phyloP scores from a whole-genome alignment of 352 stramenopile genomes.

The Pythium periplocum region DNA sequence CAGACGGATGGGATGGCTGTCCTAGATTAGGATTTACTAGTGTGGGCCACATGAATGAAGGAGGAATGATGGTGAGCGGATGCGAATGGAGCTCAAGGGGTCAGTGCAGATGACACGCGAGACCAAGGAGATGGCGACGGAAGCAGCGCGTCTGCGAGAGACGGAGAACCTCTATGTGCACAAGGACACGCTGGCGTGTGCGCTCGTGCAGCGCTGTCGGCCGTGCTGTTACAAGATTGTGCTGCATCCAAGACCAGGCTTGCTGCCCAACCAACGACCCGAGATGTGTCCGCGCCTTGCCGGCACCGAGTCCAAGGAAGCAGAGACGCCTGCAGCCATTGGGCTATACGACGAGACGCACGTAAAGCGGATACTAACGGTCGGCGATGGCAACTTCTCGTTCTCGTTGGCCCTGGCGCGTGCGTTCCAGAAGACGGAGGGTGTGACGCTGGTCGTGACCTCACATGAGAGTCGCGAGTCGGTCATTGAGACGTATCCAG shows the following conservation, averaged over 20 bases:
- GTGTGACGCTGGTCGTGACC: slow-evolving; percentile 77
- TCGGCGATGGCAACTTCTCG: slow-evolving; percentile 96
- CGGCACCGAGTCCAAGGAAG: not conserved
- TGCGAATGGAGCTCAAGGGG: not conserved
- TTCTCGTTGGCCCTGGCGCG: slow-evolving; percentile 90
- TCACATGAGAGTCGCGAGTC: slow-evolving; percentile 89
- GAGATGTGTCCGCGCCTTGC: slow-evolving; percentile 67
- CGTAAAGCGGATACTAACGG: slow-evolving; percentile 72
- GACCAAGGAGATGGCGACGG: not conserved
- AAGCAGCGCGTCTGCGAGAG: slow-evolving; percentile 27
- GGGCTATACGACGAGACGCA: slow-evolving; percentile 54
- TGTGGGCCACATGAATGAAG: not conserved
- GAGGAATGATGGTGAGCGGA: not conserved
- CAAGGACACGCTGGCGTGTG: slow-evolving; percentile 60
- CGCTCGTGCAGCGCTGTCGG: slow-evolving; percentile 59
- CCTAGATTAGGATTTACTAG: too few relatives aligned
- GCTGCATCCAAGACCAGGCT: slow-evolving; percentile 40
- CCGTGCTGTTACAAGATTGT: slow-evolving; percentile 87
- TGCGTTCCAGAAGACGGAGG: slow-evolving; percentile 24
- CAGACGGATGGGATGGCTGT: too few relatives aligned
- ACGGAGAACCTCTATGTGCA: slow-evolving; percentile 60
- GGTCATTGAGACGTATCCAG: slow-evolving; percentile 88
- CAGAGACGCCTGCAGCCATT: slow-evolving; percentile 12
- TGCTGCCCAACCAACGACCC: slow-evolving; percentile 69
- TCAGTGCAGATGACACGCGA: too few relatives aligned